phyloP scores from a whole-genome alignment of 306 rosid species.

The Sicyos baderoa region DNA sequence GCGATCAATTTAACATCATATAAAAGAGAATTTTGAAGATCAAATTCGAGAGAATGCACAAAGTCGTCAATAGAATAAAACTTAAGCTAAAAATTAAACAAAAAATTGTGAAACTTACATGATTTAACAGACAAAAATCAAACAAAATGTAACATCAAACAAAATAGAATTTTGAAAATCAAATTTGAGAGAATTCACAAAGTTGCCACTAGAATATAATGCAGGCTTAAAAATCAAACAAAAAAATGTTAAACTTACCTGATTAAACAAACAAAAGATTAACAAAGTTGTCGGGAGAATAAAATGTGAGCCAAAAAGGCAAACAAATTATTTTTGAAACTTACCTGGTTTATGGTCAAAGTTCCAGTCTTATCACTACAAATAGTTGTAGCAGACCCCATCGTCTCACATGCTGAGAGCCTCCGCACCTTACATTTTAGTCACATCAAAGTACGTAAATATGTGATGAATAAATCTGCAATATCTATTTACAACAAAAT shows the following conservation, averaged over 20 bases:
- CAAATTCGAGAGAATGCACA: background rate
- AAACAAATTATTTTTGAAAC: background rate
- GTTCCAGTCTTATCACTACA: slow-evolving; percentile 98
- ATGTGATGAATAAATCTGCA: background rate
- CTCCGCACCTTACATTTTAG: slow-evolving; percentile 62
- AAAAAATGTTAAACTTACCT: slow-evolving; percentile 25
- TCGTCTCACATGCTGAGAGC: slow-evolving; percentile 95
- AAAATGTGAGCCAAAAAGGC: background rate
- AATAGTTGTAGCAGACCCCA: slow-evolving; percentile 92
- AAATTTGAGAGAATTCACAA: background rate
- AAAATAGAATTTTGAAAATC: background rate
- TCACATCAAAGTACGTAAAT: slow-evolving; percentile 12
- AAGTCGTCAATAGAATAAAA: background rate
- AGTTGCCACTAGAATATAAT: background rate
- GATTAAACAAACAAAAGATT: slow-evolving; percentile 21
- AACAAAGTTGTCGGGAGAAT: background rate
- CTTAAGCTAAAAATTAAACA: background rate
- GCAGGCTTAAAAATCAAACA: too few relatives aligned
- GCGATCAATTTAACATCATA: background rate
- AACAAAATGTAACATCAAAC: background rate
- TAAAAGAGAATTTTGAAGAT: background rate
- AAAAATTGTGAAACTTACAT: background rate
- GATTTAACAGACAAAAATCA: background rate
- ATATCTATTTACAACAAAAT: slow-evolving; percentile 16
- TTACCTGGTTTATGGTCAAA: slow-evolving; percentile 60